Conservation (phyloP, 192 early-diverging fungal species). For the Coemansia sp. region DNA sequence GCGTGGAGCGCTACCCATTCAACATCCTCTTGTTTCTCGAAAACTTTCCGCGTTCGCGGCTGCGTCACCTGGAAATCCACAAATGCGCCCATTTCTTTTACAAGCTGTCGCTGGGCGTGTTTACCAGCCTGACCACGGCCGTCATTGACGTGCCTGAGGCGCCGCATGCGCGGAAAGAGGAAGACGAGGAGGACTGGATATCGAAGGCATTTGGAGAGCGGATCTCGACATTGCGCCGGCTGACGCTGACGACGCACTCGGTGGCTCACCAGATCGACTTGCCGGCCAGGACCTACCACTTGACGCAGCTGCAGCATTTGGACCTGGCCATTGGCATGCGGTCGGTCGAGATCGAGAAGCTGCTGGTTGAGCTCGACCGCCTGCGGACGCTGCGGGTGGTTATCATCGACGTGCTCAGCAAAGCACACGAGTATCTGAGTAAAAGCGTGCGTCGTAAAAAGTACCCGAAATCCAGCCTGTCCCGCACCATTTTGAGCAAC, state of each 20-base stretch:
- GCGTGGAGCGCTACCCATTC: constrained; percentile 21
- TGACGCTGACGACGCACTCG: constrained; percentile 3
- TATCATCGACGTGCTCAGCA: constrained; percentile 18
- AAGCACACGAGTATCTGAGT: constrained; percentile 37
- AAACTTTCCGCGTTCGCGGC: constrained; percentile 33
- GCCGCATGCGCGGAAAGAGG: not conserved
- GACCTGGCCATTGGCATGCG: constrained; percentile 20
- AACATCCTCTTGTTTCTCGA: constrained; percentile 29
- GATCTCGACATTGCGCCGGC: constrained; percentile 3
- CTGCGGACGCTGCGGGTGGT: constrained; percentile 16
- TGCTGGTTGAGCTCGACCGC: constrained; percentile 10
- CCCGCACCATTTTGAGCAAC: constrained; percentile 6
- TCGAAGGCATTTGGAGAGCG: not conserved
- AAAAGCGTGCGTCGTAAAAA: constrained; percentile 19
- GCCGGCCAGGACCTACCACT: constrained; percentile 4
- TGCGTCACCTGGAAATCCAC: constrained; percentile 17
- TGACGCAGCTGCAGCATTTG: constrained; percentile 9
- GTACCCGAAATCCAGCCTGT: constrained; percentile 1
- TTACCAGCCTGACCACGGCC: constrained; percentile 2
- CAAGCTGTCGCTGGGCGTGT: constrained; percentile 12
- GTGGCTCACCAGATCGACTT: constrained; percentile 8
- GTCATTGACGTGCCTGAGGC: constrained; percentile 13
- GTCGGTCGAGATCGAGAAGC: constrained; percentile 24
- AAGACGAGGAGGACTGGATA: constrained; percentile 22
- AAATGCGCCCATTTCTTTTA: constrained; percentile 17